phyloP scores from a whole-genome alignment of 2,329 filamentous ascomycete genomes.

The Ilyonectria mors-panacis region DNA sequence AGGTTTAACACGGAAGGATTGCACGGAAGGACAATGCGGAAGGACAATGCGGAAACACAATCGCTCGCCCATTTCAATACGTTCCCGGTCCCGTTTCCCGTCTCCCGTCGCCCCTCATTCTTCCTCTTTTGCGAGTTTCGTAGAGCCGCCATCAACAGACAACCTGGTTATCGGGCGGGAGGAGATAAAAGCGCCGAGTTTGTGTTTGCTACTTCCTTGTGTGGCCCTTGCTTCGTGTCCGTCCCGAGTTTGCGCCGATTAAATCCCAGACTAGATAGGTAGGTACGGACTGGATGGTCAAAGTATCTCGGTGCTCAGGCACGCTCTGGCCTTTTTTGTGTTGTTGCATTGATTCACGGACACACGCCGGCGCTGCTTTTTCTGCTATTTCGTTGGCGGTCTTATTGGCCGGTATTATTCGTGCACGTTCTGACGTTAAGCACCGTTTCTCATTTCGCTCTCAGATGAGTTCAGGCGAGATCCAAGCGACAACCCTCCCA shows the following conservation, averaged over 20 bases:
- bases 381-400: neutral
- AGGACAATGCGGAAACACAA: neutral
- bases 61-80: neutral
- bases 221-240: neutral
- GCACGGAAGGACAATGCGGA: too few species aligned
- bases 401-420: slow-evolving; percentile 5
- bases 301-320: slow-evolving; percentile 1
- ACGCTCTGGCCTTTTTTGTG: slow-evolving; percentile 11
- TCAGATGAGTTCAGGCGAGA: neutral
- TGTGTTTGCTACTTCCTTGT: neutral
- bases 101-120: neutral
- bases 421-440: neutral
- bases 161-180: neutral
- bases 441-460: neutral
- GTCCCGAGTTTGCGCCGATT: slow-evolving; percentile 11
- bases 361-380: slow-evolving; percentile 8
- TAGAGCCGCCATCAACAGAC: neutral
- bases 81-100: neutral
- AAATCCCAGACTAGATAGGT: slow-evolving; percentile 1
- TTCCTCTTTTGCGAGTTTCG: neutral
- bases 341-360: slow-evolving; percentile 23
- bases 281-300: slow-evolving; percentile 5
- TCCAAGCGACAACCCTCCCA: neutral
- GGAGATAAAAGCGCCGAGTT: neutral
- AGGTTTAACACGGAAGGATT: neutral